Conservation (phyloP, 345 rosid genomes). For the Diplotaxis tenuifolia region DNA sequence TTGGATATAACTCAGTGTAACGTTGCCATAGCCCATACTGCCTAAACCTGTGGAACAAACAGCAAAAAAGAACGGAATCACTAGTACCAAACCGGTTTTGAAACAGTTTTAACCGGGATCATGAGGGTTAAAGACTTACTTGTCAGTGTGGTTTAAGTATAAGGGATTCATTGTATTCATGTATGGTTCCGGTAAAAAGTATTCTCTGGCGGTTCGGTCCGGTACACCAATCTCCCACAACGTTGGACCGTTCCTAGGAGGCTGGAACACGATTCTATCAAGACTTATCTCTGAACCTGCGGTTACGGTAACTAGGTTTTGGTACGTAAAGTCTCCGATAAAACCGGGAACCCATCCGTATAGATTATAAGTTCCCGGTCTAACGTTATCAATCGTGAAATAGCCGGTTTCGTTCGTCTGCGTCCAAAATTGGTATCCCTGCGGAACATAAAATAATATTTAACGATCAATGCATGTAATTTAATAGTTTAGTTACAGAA, state of each 20-base stretch:
- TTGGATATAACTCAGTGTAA: slow-evolving; percentile 58
- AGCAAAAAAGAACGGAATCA: background rate
- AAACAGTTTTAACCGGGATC: background rate
- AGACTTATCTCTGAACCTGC: slow-evolving; percentile 51
- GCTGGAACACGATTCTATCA: slow-evolving; percentile 44
- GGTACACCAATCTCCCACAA: slow-evolving; percentile 88
- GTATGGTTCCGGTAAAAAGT: slow-evolving; percentile 61
- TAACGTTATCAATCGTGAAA: slow-evolving; percentile 58
- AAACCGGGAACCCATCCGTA: slow-evolving; percentile 78
- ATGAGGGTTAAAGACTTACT: slow-evolving; percentile 27
- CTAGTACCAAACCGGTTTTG: background rate
- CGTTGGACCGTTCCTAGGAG: slow-evolving; percentile 86
- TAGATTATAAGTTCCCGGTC: slow-evolving; percentile 61
- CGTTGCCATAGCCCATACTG: slow-evolving; percentile 82
- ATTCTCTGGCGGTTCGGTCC: slow-evolving; percentile 70
- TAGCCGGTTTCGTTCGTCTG: slow-evolving; percentile 50
- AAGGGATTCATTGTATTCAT: slow-evolving; percentile 50
- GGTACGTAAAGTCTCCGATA: slow-evolving; percentile 57
- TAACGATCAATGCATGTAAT: no score
- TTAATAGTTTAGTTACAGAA: no score
- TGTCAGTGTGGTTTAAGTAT: slow-evolving; percentile 31
- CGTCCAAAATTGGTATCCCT: slow-evolving; percentile 95
- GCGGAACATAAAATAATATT: background rate
- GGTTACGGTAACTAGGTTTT: slow-evolving; percentile 36
- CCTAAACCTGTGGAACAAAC: slow-evolving; percentile 52